phyloP scores from a whole-genome alignment of 768 basidiomycete species.

The Mrakia frigida region DNA sequence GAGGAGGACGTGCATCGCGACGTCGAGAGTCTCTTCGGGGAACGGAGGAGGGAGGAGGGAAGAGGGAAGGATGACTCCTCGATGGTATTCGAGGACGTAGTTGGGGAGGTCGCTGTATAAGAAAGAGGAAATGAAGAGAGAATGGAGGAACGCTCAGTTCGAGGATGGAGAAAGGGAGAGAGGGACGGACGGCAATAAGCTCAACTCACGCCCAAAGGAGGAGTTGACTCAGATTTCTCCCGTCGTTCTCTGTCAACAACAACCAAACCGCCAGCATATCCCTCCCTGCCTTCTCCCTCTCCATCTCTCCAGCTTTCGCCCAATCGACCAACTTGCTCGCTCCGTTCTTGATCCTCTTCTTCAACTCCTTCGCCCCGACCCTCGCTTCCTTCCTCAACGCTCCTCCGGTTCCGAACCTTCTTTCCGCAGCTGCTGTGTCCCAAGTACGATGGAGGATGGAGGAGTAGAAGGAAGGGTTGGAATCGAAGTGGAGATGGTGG shows the following conservation, averaged over 20 bases:
- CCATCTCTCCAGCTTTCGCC: not conserved
- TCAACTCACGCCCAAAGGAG: constrained; percentile 19
- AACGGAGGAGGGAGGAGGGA: constrained; percentile 13
- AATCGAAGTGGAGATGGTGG: not conserved
- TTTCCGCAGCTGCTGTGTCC: constrained; percentile 1
- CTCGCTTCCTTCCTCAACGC: not conserved
- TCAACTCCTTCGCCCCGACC: constrained; percentile 9
- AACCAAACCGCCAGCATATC: constrained; percentile 14
- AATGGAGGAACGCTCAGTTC: no score
- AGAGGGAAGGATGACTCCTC: constrained; percentile 4
- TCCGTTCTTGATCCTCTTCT: not conserved
- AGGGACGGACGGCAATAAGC: not conserved
- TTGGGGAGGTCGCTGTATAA: not conserved
- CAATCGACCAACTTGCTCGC: not conserved
- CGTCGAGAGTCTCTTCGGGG: constrained; percentile 23
- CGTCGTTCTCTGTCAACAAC: constrained; percentile 27
- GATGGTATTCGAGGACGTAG: not conserved
- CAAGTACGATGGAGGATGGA: not conserved
- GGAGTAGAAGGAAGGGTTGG: constrained; percentile 23
- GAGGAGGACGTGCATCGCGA: constrained; percentile 7
- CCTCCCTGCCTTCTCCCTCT: not conserved
- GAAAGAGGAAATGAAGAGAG: not conserved
- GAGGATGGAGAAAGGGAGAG: not conserved
- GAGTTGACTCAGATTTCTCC: constrained; percentile 13
- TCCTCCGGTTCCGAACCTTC: constrained; percentile 8